These are phyloP conservation scores for Acanthamoeba lenticulata DNA, from an alignment of 208 protist genomes.

Conservation along the genomic window DNA sequence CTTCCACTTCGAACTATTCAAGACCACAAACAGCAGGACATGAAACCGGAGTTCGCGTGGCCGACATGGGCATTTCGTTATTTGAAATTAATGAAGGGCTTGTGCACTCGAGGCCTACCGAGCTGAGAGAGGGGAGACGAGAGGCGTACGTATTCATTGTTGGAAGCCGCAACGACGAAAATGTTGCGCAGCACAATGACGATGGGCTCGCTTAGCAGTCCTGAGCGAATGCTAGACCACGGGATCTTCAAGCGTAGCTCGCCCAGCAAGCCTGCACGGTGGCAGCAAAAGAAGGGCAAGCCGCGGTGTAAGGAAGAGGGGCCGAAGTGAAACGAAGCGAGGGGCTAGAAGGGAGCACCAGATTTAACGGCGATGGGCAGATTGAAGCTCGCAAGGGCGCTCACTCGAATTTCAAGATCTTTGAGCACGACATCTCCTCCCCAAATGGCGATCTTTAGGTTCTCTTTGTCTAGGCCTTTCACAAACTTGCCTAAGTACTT, in stretches of 20 bases:
- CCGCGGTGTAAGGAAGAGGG: background rate
- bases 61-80: too few species aligned
- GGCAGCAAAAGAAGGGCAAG: background rate
- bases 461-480: slow-evolving; percentile 39
- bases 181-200: slow-evolving; percentile 57
- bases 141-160: slow-evolving; percentile 43
- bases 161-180: slow-evolving; percentile 13
- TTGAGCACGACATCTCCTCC: slow-evolving; percentile 65
- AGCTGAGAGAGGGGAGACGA: background rate
- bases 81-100: too few species aligned
- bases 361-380: slow-evolving; percentile 56
- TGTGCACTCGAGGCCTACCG: too few species aligned
- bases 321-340: background rate
- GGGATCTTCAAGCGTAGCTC: slow-evolving; percentile 55
- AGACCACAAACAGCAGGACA: background rate
- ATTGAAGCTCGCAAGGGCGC: slow-evolving; percentile 24
- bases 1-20: background rate
- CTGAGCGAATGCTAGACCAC: slow-evolving; percentile 46
- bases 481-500: slow-evolving; percentile 65
- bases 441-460: slow-evolving; percentile 56
- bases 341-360: background rate
- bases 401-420: slow-evolving; percentile 25
- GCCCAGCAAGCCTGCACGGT: slow-evolving; percentile 25
- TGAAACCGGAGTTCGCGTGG: background rate
- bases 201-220: slow-evolving; percentile 56